phyloP scores from a whole-genome alignment of 371 early-diverging fungal species.

The Mortierella sp. region DNA sequence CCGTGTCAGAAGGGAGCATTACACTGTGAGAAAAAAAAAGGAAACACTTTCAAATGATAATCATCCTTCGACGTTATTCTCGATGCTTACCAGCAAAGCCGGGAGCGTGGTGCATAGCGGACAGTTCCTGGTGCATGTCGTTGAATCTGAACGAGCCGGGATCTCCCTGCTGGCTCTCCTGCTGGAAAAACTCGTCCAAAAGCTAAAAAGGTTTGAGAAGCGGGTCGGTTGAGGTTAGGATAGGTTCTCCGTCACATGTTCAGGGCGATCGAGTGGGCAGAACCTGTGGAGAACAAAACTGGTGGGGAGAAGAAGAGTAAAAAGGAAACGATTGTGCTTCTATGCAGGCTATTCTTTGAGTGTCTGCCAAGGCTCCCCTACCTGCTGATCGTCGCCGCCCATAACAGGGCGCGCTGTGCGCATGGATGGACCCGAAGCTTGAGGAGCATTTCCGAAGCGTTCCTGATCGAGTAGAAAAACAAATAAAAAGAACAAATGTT shows the following conservation, averaged over 20 bases:
- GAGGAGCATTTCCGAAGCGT: slow-evolving; percentile 34
- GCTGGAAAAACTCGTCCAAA: slow-evolving; percentile 72
- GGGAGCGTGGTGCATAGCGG: slow-evolving; percentile 61
- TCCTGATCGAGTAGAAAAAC: slow-evolving; percentile 21
- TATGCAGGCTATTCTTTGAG: slow-evolving; percentile 28
- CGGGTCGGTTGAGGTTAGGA: slow-evolving; percentile 10
- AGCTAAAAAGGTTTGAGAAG: slow-evolving; percentile 50
- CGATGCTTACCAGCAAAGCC: slow-evolving; percentile 34
- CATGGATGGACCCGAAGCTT: slow-evolving; percentile 47
- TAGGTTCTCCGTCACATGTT: not conserved
- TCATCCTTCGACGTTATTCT: not conserved
- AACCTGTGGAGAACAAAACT: not conserved
- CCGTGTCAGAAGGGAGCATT: not conserved
- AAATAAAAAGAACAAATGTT: slow-evolving; percentile 9
- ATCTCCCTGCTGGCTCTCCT: slow-evolving; percentile 60
- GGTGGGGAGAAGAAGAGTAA: not conserved
- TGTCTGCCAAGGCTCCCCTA: slow-evolving; percentile 18
- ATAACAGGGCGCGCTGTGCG: slow-evolving; percentile 46
- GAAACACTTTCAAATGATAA: not conserved
- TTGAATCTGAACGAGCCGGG: slow-evolving; percentile 65
- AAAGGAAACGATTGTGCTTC: not conserved
- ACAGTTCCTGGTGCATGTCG: slow-evolving; percentile 66
- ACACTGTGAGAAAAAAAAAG: not conserved
- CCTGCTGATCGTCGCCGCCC: slow-evolving; percentile 55
- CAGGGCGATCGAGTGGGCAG: not conserved